Evolutionary conservation across 352 stramenopile genomes (phyloP), one percentile per base, ranked within the genome.

Genomic region (Phytopythium sindhum): DNA sequence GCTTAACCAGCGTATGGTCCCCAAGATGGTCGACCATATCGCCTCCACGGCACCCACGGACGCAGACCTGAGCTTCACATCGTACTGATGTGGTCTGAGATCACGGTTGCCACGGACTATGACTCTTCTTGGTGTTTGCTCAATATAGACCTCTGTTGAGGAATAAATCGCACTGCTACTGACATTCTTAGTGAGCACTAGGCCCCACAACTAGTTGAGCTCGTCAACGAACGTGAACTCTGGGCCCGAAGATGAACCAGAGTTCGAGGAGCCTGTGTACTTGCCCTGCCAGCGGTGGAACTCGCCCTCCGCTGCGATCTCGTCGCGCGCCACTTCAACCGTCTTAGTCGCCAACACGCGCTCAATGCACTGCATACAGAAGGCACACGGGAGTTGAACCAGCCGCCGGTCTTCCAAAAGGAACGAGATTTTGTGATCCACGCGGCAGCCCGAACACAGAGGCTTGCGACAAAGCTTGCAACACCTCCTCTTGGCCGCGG

Each of bases 1-100:
- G 42, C 74, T 91, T 21, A 91, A 91, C 69, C 79, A 89, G 64
- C 81, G 81, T 54, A 91, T 91, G 63, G 63, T 89, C 28, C 78
- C 80, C 5, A 65, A 78, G 52, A 89, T 91, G 82, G 66, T 88
- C 2, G 72, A 86, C 42, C 82, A 89, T 67, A 74, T 91, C 37
- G 69, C 81, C 12, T 54, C 66, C 42, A 79, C 78, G 14, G 77
- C 80, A 19, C 80, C 78, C 0, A 12, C 62, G 11, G 76, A 68
- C 26, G 77, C 77, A 6, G 64, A 87, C 56, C 58, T 91, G 53
- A 82, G 72, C 52, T 90, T 89, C 59, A 82, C 80, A 12, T 67
- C 61, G 41, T 78, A 75, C 48, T 75, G 23, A 67, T 15, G 44
- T 48, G 42, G 39, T 21, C 39, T 44, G 2, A 2, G 2, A n/a